Conservation (phyloP, 2,329 filamentous ascomycete genomes). For the Exophiala xenobiotica region DNA sequence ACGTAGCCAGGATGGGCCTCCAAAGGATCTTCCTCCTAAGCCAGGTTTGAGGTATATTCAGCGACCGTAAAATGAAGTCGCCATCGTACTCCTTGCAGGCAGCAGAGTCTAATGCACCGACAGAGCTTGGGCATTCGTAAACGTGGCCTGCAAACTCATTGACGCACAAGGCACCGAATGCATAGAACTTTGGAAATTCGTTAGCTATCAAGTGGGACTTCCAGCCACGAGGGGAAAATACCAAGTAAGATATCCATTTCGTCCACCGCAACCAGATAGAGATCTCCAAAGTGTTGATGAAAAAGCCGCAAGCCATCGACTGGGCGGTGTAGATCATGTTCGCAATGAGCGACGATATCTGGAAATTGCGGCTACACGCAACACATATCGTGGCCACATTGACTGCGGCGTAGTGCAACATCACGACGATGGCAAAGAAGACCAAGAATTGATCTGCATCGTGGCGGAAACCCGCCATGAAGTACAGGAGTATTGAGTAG, state of each 20-base stretch:
- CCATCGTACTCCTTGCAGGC: constrained; percentile 1
- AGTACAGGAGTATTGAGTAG: constrained; percentile 71
- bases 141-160: constrained; percentile 67
- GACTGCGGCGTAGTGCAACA: constrained; percentile 72
- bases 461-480: constrained; percentile 71
- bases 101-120: constrained; percentile 58
- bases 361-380: constrained; percentile 64
- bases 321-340: constrained; percentile 73
- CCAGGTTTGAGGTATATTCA: constrained; percentile 1
- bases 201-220: not conserved
- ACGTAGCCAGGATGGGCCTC: constrained; percentile 62
- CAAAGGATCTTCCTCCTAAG: constrained; percentile 54
- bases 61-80: not conserved
- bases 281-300: constrained; percentile 70
- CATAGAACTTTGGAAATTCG: not conserved
- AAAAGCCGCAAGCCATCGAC: constrained; percentile 67
- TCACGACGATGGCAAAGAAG: constrained; percentile 66
- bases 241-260: constrained; percentile 47
- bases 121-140: constrained; percentile 67
- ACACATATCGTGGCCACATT: constrained; percentile 69
- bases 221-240: not conserved
- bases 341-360: constrained; percentile 67
- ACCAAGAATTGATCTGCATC: constrained; percentile 65
- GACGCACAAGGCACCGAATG: constrained; percentile 57
- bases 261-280: constrained; percentile 75